Evolutionary conservation across 805 yeast genomes (phyloP), one percentile per base, ranked within the genome.

Genomic region (Lachancea sp.): DNA sequence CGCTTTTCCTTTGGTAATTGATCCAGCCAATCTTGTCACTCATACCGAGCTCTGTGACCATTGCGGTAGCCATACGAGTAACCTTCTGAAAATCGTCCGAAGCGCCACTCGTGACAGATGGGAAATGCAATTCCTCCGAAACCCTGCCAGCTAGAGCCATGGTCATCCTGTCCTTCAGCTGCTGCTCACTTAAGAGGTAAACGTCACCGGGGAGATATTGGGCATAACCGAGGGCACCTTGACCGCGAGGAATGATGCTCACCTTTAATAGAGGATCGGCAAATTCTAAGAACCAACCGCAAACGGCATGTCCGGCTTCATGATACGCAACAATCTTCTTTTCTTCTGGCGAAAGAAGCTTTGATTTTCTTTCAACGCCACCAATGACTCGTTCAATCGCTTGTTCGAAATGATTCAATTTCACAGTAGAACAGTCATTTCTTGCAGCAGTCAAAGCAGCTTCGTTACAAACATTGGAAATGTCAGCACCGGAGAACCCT

Each of bases 261-360:
- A 89, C 96, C 66, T 89, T 89, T 48, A 90, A 76, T 48, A 89
- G 70, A 7, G 97, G 97, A 63, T 89, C 95, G 10, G 97, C 96
- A 68, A 70, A 80, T 67, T 81, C 77, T 59, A 89, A 72, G 61
- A 72, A 87, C 97, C 96, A 90, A 18, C 96, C 97, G 67, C 96
- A 85, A 40, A 89, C 83, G 3, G 97, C 97, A 64, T 89, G 97
- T 0, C 97, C 97, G 1, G 97, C 97, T 68, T 89, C 97, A 65
- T 89, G 97, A 62, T 85, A 89, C 0, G 96, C 96, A 41, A 89
- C 96, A 27, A 85, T 78, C 53, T 72, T 78, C 71, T 87, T 85
- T 65, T 90, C 95, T 30, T 83, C 86, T 9, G 82, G 81, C 5
- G 86, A 79, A 42, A 89, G 71, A 8, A 90, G 80, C 61, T 82